Base-by-base conservation (phyloP, 345 rosid genomes). In the Leavenworthia alabamica region DNA sequence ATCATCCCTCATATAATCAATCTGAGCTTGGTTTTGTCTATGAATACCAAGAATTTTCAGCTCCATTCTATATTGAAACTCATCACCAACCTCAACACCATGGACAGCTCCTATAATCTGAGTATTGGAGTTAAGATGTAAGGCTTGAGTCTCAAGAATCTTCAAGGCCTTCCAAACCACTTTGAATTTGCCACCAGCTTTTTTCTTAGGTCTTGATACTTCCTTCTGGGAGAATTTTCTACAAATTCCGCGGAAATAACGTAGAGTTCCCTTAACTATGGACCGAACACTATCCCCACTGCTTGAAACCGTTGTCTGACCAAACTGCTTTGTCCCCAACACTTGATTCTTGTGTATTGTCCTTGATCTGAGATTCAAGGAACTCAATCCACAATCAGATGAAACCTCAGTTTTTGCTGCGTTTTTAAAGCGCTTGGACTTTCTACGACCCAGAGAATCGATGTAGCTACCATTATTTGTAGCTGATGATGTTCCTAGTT, bases 41-140 rank as follows among this genome's bases (percentile, higher is more conserved):
- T 89, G 97, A 22, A 86, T 80, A 59, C 95, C 92, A 72, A 89
- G 62, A 26, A 83, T 68, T 65, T 72, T 79, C 41, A 89, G 85
- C 78, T 89, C 95, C 14, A 83, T 73, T 57, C 90, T 71, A 36
- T 79, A 89, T 31, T 77, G 92, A 75, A 89, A 89, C 64, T 83
- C 91, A 62, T 89, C 95, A 12, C 97, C 97, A 65, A 83, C 79
- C 71, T 80, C 88, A 71, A 84, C 88, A 20, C 97, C 95, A 14
- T 92, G 92, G 49, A 89, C 81, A 46, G 75, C 12, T 58, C 95
- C 97, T 22, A 84, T 57, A 28, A 84, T 75, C 9, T 50, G 72
- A 52, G 62, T 70, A 33, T 80, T 75, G 0, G 22, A 48, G 66
- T 78, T 79, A 22, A 81, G 66, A 49, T 36, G 56, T 54, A 71